These are phyloP conservation scores for Keithomyces neogunnii DNA, from an alignment of 2,329 filamentous ascomycete species.

Conservation along the genomic window DNA sequence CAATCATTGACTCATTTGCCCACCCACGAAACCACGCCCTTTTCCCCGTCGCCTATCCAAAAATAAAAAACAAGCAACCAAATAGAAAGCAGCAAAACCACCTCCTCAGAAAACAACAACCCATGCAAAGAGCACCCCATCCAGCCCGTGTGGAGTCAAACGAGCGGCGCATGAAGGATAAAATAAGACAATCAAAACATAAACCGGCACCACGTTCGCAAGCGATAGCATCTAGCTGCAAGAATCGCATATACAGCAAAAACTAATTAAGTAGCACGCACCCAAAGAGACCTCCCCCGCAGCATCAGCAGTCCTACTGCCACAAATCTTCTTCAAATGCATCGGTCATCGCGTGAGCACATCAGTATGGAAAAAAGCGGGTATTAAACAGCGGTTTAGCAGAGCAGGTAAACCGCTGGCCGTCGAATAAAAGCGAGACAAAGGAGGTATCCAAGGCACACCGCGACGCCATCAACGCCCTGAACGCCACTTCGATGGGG, in stretches of 20 bases:
- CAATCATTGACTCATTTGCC: slow-evolving; percentile 3
- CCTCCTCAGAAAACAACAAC: not conserved
- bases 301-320: not conserved
- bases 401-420: not conserved
- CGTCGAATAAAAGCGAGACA: slow-evolving; percentile 2
- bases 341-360: not conserved
- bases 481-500: slow-evolving; percentile 17
- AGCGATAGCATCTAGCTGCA: not conserved
- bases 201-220: not conserved
- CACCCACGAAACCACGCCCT: not conserved
- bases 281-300: not conserved
- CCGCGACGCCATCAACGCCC: slow-evolving; percentile 21
- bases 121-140: too few relatives aligned
- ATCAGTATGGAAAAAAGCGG: not conserved
- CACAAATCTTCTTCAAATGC: not conserved
- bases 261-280: not conserved
- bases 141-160: too few relatives aligned
- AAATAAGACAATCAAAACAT: too few relatives aligned
- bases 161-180: too few relatives aligned
- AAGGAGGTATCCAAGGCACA: slow-evolving; percentile 21
- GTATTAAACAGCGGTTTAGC: not conserved
- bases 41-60: not conserved
- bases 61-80: not conserved
- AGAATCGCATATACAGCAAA: not conserved
- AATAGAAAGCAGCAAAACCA: not conserved